Base-by-base conservation (phyloP, 345 rosid species). In the Gossypium raimondii region DNA sequence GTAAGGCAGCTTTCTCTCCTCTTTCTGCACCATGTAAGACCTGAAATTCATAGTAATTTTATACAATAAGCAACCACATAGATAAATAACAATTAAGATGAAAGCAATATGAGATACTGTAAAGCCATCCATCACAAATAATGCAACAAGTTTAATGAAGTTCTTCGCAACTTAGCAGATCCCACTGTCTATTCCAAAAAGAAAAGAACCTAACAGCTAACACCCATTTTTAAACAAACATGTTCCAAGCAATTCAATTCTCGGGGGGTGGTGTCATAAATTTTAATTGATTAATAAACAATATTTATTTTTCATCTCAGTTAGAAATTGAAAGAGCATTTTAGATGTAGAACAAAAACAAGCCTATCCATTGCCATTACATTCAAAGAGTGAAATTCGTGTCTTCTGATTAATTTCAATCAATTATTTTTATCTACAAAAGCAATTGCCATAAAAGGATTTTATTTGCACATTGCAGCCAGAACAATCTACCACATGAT, bases 1-100 rank as follows among this genome's bases (percentile, higher is more conserved):
- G 83, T 67, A 96, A 77, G 74, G 93, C 99, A 78, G 90, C 90
- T 50, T 88, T 78, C 89, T 96, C 99, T 73, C 94, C 98, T 84
- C 91, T 89, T 84, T 96, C 97, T 76, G 90, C 93, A 22, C 97
- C 97, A 60, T 83, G 92, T 72, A 93, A 74, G 74, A 90, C 87
- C 99, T 96, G 90, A 47, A 84, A 79, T 67, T 24, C 70, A 77
- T 75, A 48, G 57, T 76, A 44, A 63, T 25, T 71, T 34, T 65
- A 43, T 67, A 45, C 67, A 10, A 59, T 72, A 66, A 72, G 77
- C 73, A 76, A 78, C 60, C 70, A 8, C 45, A 25, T 12, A 76
- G 67, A 63, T 47, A 48, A 66, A 65, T 38, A 38, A 67, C 61
- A 70, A 66, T 25, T 65, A 12, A 29, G 22, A 34, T 14, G 43